Evolutionary conservation across 495 filamentous ascomycete genomes (phyloP).

Genomic region (Terfezia claveryi): DNA sequence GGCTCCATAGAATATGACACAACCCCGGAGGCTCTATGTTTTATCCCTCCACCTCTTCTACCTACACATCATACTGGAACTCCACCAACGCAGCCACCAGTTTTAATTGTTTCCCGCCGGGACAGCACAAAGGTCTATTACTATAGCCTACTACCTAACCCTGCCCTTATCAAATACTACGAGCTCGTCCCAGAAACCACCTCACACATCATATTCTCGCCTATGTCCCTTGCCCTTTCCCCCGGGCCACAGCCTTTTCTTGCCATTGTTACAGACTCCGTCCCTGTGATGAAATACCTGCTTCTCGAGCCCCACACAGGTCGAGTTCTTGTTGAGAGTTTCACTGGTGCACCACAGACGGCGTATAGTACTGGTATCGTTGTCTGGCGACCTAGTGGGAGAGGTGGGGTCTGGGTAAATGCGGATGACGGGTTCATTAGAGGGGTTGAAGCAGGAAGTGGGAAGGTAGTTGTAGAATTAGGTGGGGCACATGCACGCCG

Average conservation of each 20-base stretch:
- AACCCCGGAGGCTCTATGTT: too few relatives aligned
- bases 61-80: too few relatives aligned
- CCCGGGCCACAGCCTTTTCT: constrained; percentile 33
- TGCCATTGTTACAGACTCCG: constrained; percentile 16
- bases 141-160: constrained; percentile 26
- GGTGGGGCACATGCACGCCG: constrained; percentile 11
- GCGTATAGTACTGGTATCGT: constrained; percentile 43
- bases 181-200: constrained; percentile 38
- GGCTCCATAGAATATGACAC: too few relatives aligned
- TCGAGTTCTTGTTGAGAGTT: constrained; percentile 35
- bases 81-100: constrained; percentile 12
- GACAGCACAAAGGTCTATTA: constrained; percentile 42
- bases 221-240: constrained; percentile 33
- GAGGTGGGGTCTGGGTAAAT: constrained; percentile 43
- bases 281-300: constrained; percentile 35
- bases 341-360: constrained; percentile 43
- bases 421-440: constrained; percentile 45
- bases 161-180: constrained; percentile 30
- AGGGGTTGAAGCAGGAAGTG: constrained; percentile 38
- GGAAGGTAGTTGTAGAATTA: constrained; percentile 32
- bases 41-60: too few relatives aligned
- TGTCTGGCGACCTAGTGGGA: constrained; percentile 40
- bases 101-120: constrained; percentile 34
- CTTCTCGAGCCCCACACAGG: constrained; percentile 40
- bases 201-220: constrained; percentile 43